These are phyloP conservation scores for Paracorniculantispora psalliotae DNA, from an alignment of 2,329 filamentous ascomycete genomes.

Conservation along the genomic window DNA sequence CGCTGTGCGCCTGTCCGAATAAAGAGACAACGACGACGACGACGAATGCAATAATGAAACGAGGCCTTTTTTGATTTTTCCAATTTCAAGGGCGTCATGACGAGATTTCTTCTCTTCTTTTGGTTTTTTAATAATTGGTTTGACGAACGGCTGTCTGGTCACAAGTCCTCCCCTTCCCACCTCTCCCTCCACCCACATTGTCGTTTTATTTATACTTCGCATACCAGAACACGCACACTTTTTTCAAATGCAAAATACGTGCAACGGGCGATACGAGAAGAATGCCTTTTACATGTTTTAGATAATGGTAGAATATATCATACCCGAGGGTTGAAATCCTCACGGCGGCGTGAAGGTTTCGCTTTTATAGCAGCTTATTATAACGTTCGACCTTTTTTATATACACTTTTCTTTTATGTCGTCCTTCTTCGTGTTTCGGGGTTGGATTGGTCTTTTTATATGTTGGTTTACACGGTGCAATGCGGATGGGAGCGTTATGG, in stretches of 20 bases:
- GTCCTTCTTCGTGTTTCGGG: not conserved
- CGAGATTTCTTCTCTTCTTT: not conserved
- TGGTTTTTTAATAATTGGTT: slow-evolving; percentile 5
- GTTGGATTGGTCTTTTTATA: not conserved
- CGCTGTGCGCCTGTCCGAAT: not conserved
- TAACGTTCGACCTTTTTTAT: slow-evolving; percentile 1
- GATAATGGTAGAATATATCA: slow-evolving; percentile 12
- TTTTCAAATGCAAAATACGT: not conserved
- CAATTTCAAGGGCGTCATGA: not conserved
- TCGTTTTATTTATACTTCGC: not conserved
- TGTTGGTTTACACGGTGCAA: not conserved
- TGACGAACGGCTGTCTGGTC: slow-evolving; percentile 6
- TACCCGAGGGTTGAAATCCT: slow-evolving; percentile 8
- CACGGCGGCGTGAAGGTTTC: slow-evolving; percentile 2
- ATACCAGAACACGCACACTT: not conserved
- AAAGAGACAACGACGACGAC: slow-evolving; percentile 12
- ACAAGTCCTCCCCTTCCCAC: not conserved
- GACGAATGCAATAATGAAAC: slow-evolving; percentile 12
- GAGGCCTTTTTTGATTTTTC: not conserved
- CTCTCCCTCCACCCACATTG: not conserved
- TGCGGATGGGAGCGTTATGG: not conserved
- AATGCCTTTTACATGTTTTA: slow-evolving; percentile 1
- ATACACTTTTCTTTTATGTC: not conserved
- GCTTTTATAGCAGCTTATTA: slow-evolving; percentile 6
- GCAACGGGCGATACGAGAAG: not conserved